These are phyloP conservation scores for Backusella sp. DNA, from an alignment of 192 early-diverging fungal genomes.

Conservation along the genomic window DNA sequence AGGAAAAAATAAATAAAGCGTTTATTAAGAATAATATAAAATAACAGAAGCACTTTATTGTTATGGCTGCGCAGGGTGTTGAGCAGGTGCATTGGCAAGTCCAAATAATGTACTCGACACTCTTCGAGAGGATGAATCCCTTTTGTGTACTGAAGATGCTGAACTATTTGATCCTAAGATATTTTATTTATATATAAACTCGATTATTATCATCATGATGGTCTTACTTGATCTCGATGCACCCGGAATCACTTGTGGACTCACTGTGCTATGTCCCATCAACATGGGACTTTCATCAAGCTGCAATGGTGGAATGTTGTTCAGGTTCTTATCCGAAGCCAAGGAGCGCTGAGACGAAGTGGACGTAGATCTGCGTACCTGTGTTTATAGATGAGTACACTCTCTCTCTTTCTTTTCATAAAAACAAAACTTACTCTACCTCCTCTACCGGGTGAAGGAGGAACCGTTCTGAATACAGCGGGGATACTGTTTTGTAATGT, in stretches of 20 bases:
- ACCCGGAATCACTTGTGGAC: not conserved
- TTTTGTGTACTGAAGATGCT: not conserved
- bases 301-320: conserved; percentile 27
- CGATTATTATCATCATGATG: not conserved
- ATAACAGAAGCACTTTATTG: not conserved
- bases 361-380: conserved; percentile 27
- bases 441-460: conserved; percentile 29
- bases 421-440: conserved; percentile 14
- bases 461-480: conserved; percentile 25
- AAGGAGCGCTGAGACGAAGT: conserved; percentile 27
- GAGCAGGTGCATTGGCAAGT: conserved; percentile 17
- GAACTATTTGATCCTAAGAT: not conserved
- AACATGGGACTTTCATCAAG: conserved; percentile 12
- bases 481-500: conserved; percentile 16
- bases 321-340: conserved; percentile 24
- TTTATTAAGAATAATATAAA: not conserved
- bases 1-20: not conserved
- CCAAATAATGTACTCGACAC: conserved; percentile 25
- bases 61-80: conserved; percentile 27
- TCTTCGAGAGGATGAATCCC: conserved; percentile 18
- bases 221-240: not conserved
- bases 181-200: not conserved
- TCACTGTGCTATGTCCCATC: not conserved
- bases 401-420: not conserved
- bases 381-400: not conserved